A percentile compares a stretch with the other conserved stretches of the same genome.
These are phyloP conservation scores for Rusavskia elegans DNA, from an alignment of 495 filamentous ascomycete species.

Conservation along the genomic window DNA sequence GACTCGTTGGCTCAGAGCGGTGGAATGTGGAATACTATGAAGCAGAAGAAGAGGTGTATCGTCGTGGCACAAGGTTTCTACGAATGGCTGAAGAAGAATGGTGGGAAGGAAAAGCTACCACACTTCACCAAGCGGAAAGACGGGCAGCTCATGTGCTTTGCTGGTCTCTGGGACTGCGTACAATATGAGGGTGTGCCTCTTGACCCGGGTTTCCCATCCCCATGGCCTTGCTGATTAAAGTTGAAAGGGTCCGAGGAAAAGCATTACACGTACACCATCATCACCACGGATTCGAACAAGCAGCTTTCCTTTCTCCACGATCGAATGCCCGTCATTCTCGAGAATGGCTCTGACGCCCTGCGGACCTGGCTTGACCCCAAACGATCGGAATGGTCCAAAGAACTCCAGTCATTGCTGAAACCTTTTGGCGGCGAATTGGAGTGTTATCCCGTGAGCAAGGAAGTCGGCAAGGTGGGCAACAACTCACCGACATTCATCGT, in stretches of 20 bases:
- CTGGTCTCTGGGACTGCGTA: constrained; percentile 84
- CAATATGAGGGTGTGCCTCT: constrained; percentile 48
- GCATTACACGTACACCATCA: constrained; percentile 75
- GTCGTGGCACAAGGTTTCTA: constrained; percentile 86
- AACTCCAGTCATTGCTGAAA: constrained; percentile 58
- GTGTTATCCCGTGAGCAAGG: constrained; percentile 69
- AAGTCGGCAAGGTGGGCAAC: constrained; percentile 93
- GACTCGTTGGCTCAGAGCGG: constrained; percentile 62
- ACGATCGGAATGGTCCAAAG: constrained; percentile 53
- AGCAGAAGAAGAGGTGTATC: constrained; percentile 70
- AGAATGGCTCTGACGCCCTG: constrained; percentile 56
- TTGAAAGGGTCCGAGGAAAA: constrained; percentile 40
- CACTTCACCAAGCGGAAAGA: constrained; percentile 72
- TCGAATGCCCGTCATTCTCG: constrained; percentile 87
- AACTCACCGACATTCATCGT: constrained; percentile 71
- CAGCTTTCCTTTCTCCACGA: constrained; percentile 78
- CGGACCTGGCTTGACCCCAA: constrained; percentile 65
- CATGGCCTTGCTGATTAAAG: neutral
- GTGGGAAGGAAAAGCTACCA: constrained; percentile 63
- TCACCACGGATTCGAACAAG: constrained; percentile 71
- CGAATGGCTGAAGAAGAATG: constrained; percentile 81
- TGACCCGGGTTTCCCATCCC: too few species aligned
- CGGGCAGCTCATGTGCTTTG: constrained; percentile 71
- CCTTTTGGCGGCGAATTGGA: constrained; percentile 72
- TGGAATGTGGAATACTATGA: constrained; percentile 89